These are phyloP conservation scores for Boletus rubescentipes DNA, from an alignment of 768 basidiomycete species.

Conservation along the genomic window DNA sequence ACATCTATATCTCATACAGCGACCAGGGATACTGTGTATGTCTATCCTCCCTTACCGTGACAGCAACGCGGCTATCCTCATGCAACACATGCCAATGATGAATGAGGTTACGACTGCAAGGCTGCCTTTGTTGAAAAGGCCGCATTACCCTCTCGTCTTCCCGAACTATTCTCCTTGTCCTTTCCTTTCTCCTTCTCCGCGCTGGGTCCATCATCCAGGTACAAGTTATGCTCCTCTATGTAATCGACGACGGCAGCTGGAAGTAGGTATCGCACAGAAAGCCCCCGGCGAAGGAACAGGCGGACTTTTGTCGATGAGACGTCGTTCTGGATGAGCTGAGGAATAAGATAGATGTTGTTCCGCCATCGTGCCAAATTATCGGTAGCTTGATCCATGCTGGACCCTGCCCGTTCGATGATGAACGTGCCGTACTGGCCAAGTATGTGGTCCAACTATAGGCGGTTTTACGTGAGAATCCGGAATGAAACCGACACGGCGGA, in stretches of 20 bases:
- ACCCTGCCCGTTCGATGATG: conserved; percentile 93
- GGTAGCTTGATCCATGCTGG: conserved; percentile 83
- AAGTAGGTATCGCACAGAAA: conserved; percentile 86
- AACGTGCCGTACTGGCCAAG: conserved; percentile 92
- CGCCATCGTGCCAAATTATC: conserved; percentile 74
- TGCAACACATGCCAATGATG: not conserved
- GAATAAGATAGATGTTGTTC: conserved; percentile 86
- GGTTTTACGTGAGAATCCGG: conserved; percentile 10
- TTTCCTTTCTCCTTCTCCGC: conserved; percentile 40
- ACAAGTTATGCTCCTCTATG: conserved; percentile 82
- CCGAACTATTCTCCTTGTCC: conserved; percentile 30
- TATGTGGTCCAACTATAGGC: conserved; percentile 87
- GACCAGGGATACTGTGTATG: not conserved
- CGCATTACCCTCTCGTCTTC: conserved; percentile 30
- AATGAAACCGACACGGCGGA: conserved; percentile 3
- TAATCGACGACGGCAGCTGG: conserved; percentile 92
- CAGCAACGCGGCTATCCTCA: not conserved
- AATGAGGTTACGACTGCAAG: conserved; percentile 5
- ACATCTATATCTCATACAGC: conserved; percentile 1
- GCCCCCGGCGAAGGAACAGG: conserved; percentile 72
- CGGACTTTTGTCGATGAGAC: conserved; percentile 94
- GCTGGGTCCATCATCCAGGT: conserved; percentile 56
- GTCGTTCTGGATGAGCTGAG: conserved; percentile 95
- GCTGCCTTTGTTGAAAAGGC: conserved; percentile 8
- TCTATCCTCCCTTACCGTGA: not conserved